These are phyloP conservation scores for Colletotrichum chrysophilum DNA, from an alignment of 2,329 filamentous ascomycete genomes.

Conservation along the genomic window DNA sequence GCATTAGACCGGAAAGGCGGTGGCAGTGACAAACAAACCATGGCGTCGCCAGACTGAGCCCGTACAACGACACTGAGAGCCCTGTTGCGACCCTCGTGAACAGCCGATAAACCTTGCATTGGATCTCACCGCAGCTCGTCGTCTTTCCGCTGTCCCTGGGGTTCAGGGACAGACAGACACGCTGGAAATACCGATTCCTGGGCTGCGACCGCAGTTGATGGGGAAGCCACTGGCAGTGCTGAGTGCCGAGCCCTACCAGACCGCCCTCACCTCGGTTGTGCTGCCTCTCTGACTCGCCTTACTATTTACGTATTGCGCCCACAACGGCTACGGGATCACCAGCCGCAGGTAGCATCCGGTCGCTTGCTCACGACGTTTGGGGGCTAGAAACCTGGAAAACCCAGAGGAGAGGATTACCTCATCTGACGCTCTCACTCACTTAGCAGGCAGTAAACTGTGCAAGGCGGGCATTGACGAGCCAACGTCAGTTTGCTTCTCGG, in stretches of 20 bases:
- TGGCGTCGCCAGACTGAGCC: not conserved
- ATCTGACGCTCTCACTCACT: not conserved
- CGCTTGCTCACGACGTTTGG: not conserved
- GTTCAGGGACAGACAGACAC: not conserved
- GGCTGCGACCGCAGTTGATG: not conserved
- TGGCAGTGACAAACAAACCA: conserved; percentile 6
- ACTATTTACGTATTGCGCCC: not conserved
- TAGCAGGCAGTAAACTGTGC: not conserved
- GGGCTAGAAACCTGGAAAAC: not conserved
- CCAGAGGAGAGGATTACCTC: not conserved
- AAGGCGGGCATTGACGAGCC: not conserved
- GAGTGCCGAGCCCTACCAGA: not conserved
- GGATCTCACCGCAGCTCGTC: not conserved
- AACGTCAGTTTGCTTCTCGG: not conserved
- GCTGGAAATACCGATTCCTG: not conserved
- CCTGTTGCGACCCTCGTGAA: not conserved
- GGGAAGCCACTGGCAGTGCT: not conserved
- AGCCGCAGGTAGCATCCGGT: not conserved
- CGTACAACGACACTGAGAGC: not conserved
- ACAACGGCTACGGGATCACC: not conserved
- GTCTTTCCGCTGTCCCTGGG: not conserved
- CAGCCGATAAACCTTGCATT: not conserved
- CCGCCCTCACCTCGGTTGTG: not conserved
- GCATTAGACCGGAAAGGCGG: not conserved
- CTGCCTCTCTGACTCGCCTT: conserved; percentile 2